Conservation (phyloP, 164 flowering plant genomes). For the Amborella trichopoda region DNA sequence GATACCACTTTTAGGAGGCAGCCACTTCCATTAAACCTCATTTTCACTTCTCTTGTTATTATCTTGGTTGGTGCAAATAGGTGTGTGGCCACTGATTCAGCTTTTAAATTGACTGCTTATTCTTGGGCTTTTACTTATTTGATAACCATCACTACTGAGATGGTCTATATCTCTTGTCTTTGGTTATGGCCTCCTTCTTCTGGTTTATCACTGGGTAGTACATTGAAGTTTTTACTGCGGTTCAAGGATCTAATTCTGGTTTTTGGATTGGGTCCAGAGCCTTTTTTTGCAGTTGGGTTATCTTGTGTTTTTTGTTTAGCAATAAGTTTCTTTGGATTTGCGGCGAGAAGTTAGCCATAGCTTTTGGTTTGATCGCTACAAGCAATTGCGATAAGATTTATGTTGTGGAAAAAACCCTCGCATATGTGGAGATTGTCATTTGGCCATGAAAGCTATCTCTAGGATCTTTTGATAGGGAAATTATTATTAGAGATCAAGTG, state of each 20-base stretch:
- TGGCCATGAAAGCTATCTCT: too few species aligned
- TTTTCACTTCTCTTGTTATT: constrained; percentile 35
- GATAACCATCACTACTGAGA: constrained; percentile 57
- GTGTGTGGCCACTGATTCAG: constrained; percentile 66
- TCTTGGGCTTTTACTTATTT: constrained; percentile 77
- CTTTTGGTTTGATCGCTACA: too few species aligned
- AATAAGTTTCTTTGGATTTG: too few species aligned
- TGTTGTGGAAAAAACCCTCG: too few species aligned
- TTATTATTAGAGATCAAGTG: too few species aligned
- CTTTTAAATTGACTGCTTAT: constrained; percentile 53
- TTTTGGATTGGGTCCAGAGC: constrained; percentile 24
- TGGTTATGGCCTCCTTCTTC: constrained; percentile 60
- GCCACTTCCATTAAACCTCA: constrained; percentile 64
- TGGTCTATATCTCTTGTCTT: constrained; percentile 65
- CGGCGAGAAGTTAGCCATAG: too few species aligned
- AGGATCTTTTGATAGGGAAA: too few species aligned
- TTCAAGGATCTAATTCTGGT: too few species aligned
- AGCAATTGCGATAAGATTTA: too few species aligned
- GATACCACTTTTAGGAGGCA: constrained; percentile 50
- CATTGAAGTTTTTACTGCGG: constrained; percentile 33
- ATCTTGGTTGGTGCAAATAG: constrained; percentile 63
- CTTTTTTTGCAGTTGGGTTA: constrained; percentile 39
- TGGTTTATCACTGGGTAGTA: constrained; percentile 66
- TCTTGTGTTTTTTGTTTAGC: constrained; percentile 62
- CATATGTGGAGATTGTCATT: too few species aligned